Evolutionary conservation across 1,139 yeast species (phyloP), one percentile per base, ranked within the genome.

Genomic region (Yamadazyma sp.): DNA sequence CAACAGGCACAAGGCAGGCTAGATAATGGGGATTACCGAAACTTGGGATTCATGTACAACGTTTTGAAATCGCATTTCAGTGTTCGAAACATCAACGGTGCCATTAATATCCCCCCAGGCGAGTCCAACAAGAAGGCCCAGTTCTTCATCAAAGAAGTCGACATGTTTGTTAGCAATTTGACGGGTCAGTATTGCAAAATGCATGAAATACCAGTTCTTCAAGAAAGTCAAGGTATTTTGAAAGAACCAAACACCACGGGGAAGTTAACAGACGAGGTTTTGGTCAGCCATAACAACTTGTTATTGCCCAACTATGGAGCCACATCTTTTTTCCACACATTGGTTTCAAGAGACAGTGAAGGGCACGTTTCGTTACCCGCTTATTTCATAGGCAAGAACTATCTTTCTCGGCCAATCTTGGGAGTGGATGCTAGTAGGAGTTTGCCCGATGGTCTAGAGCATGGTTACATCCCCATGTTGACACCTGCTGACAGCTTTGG

Each of bases 291-390:
- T 46, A 54, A 69, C 33, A 70, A 70, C 44, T 15, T 55, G 16
- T 50, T 71, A 29, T 47, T 70, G 3, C 75, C 76, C 1, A 51
- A 60, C 16, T 70, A 51, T 39, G 58, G 60, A 32, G 67, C 73
- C 10, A 51, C 44, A 13, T 52, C 65, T 1, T 71, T 58, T 43
- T 54, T 51, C 37, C 74, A 70, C 37, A 60, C 73, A 0, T 50
- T 70, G 4, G 38, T 67, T 21, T 61, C 73, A 0, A 51, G 70
- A 40, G 73, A 70, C 46, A 44, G 53, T 1, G 28, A 53, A 6
- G 74, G 76, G 2, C 52, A 51, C 42, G 62, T 70, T 1, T 67
- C 76, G 0, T 35, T 52, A 21, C 52, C 64, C 8, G 75, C 73
- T 0, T 49, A 48, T 25, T 29, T 67, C 1, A 61, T 67, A 20